Evolutionary conservation across 768 basidiomycete species (phyloP), one percentile per base, ranked within the genome.

Genomic region (Obba rivulosa): DNA sequence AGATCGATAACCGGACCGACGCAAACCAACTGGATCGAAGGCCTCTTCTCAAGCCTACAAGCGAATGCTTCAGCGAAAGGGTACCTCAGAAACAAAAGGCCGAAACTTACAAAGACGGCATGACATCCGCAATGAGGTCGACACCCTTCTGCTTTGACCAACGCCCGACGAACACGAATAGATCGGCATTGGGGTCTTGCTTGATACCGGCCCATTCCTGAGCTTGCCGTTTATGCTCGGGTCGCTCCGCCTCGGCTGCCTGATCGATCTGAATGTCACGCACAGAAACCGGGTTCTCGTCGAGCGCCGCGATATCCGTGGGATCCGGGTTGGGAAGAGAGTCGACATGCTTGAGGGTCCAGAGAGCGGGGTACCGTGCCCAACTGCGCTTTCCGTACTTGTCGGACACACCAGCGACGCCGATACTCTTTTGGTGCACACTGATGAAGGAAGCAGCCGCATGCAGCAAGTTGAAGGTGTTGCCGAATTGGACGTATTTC

Each of bases 71-170:
- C 22, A 21, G 18, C 51, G 34, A 38, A 4, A 34, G n/a, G 18
- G 28, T 28, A n/a, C 31, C 18, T 25, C 37, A 34, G 2, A 50
- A 3, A 3, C 20, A 43, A 31, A 45, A 41, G 36, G 23, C 28
- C 41, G 35, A 42, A 11, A 77, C 87, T 58, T 61, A 89, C 83
- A 96, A 61, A 3, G 80, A 77, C 20, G 92, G 93, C 88, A 96
- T 89, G 53, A 96, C 84, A 67, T 96, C 93, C 8, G 93, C 93
- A 56, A 96, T 96, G 37, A 96, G 72, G 69, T 96, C 93, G n/a
- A 96, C 92, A 68, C 89, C 93, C 68, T 96, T 96, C 67, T 96
- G 93, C 67, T 95, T 96, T 4, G 93, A 96, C 93, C 93, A 96
- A 54, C 93, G 86, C 63, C 93, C 93, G 54, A 96, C 93, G 67